Conservation (phyloP, 2,329 filamentous ascomycete species). For the Microcera coccophila region DNA sequence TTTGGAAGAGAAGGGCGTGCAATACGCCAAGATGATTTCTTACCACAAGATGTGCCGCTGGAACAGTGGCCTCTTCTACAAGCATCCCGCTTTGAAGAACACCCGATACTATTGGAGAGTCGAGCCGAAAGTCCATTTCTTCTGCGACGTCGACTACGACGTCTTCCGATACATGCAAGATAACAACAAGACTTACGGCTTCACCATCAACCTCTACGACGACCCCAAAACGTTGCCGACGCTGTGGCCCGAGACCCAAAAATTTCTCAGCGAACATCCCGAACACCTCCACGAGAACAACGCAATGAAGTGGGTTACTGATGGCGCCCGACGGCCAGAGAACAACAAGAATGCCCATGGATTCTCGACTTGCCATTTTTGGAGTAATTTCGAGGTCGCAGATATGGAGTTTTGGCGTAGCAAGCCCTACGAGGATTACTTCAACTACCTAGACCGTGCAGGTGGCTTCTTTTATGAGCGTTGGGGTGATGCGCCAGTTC, state of each 20-base stretch:
- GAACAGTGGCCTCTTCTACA: constrained; percentile 98
- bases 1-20: constrained; percentile 77
- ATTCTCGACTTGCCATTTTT: constrained; percentile 98
- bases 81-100: constrained; percentile 80
- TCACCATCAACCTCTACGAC: constrained; percentile 97
- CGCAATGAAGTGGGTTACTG: constrained; percentile 82
- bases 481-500: constrained; percentile 97
- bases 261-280: constrained; percentile 82
- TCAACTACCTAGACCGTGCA: constrained; percentile 91
- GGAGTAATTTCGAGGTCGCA: constrained; percentile 97
- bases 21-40: constrained; percentile 83
- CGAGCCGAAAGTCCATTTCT: constrained; percentile 97
- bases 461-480: constrained; percentile 98
- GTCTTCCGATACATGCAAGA: constrained; percentile 98
- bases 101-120: constrained; percentile 97
- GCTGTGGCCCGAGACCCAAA: constrained; percentile 92
- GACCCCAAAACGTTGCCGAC: constrained; percentile 78
- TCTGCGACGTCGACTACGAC: constrained; percentile 98
- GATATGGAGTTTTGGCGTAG: constrained; percentile 92
- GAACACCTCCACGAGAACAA: constrained; percentile 79
- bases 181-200: constrained; percentile 97
- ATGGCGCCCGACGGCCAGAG: constrained; percentile 69
- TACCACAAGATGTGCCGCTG: constrained; percentile 99
- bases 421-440: constrained; percentile 89
- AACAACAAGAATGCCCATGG: constrained; percentile 80